Percentiles rank a stretch among this genome's conserved stretches.
Conservation (phyloP, 2,329 filamentous ascomycete species). For the Neopestalotiopsis sp. region DNA sequence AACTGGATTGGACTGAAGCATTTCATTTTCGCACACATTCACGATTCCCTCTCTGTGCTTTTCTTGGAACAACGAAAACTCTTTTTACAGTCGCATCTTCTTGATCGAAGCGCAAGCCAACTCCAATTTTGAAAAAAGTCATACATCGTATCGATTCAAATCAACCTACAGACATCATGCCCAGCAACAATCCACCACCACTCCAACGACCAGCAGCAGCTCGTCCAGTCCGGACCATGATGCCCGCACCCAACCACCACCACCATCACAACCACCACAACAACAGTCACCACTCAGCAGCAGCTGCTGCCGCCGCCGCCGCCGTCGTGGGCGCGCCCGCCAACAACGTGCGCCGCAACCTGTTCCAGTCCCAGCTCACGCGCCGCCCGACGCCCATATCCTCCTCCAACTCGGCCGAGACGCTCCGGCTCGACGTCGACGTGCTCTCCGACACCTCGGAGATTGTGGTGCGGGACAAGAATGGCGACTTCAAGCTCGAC, state of each 20-base stretch:
- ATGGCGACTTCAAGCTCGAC: slow-evolving; percentile 66
- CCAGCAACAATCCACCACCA: slow-evolving; percentile 31
- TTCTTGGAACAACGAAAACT: background rate
- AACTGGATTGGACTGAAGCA: background rate
- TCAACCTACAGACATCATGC: slow-evolving; percentile 24
- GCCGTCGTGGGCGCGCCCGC: slow-evolving; percentile 25
- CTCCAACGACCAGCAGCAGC: slow-evolving; percentile 29
- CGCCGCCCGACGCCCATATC: slow-evolving; percentile 56
- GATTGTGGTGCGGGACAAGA: slow-evolving; percentile 66
- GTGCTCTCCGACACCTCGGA: slow-evolving; percentile 51
- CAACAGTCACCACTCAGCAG: too few relatives aligned
- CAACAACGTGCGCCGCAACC: slow-evolving; percentile 54
- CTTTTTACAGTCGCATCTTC: background rate
- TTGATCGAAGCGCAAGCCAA: background rate
- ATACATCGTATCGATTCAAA: background rate
- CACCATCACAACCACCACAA: slow-evolving; percentile 18
- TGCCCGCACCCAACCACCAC: slow-evolving; percentile 10
- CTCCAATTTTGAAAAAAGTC: background rate
- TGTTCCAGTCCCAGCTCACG: slow-evolving; percentile 65
- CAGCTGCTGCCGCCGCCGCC: too few relatives aligned
- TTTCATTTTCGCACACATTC: background rate
- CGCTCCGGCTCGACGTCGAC: slow-evolving; percentile 49
- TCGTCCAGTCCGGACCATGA: slow-evolving; percentile 25
- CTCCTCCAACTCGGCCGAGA: slow-evolving; percentile 47
- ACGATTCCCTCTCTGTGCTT: background rate